Evolutionary conservation across 2,329 filamentous ascomycete species (phyloP).

Genomic region (Fusarium sp.): DNA sequence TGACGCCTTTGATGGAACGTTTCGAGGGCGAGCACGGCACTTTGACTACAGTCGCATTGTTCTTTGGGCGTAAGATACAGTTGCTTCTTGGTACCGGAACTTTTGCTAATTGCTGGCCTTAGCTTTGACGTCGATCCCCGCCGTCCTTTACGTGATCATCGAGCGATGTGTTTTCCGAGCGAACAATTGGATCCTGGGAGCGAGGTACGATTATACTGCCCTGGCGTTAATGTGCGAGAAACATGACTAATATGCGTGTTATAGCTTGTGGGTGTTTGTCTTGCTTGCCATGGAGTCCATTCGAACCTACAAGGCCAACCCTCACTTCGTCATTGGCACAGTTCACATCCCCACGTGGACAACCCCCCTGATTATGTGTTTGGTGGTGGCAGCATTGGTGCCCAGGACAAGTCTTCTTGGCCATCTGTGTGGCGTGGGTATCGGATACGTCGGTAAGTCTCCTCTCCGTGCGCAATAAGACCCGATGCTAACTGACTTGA

Average conservation of each 20-base stretch:
- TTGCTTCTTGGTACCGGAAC: not conserved
- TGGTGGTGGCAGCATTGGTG: conserved; percentile 78
- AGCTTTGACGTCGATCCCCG: conserved; percentile 84
- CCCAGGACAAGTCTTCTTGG: conserved; percentile 85
- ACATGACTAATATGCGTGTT: conserved; percentile 1
- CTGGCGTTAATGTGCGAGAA: too few relatives aligned
- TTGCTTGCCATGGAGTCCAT: conserved; percentile 85
- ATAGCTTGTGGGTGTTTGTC: conserved; percentile 90
- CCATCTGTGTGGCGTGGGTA: conserved; percentile 80
- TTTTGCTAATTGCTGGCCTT: conserved; percentile 23
- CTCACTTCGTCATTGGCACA: conserved; percentile 70
- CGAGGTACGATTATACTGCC: conserved; percentile 67
- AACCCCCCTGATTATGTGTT: conserved; percentile 77
- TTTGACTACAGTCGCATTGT: conserved; percentile 82
- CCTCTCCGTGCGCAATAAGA: not conserved
- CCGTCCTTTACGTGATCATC: conserved; percentile 78
- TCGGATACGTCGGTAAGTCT: conserved; percentile 84
- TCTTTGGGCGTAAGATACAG: conserved; percentile 80
- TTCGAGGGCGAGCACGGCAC: conserved; percentile 95
- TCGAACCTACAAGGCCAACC: conserved; percentile 82
- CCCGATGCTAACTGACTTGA: conserved; percentile 14
- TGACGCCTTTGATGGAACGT: conserved; percentile 88
- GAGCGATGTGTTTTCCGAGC: conserved; percentile 75
- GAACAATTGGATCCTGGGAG: conserved; percentile 79
- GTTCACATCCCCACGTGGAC: conserved; percentile 89